Percentiles rank a stretch among this genome's conserved stretches.
These are phyloP conservation scores for Elsinoe arachidis DNA, from an alignment of 2,329 filamentous ascomycete species.

Conservation along the genomic window DNA sequence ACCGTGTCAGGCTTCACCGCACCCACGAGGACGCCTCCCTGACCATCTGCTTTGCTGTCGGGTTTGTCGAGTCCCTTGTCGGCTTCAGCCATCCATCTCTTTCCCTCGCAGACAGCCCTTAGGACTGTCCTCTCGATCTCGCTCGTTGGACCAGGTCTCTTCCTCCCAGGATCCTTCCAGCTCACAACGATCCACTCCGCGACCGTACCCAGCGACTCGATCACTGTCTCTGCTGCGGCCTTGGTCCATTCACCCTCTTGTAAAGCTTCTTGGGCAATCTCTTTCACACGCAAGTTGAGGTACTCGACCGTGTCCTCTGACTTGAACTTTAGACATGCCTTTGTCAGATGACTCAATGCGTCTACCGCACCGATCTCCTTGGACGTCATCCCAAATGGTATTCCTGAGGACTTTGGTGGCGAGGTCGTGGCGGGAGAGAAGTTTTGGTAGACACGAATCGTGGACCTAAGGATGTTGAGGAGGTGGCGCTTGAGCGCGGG, in stretches of 20 bases:
- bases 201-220: background rate
- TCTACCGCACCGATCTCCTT: background rate
- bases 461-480: background rate
- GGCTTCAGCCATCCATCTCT: background rate
- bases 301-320: background rate
- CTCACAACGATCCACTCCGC: background rate
- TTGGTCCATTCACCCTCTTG: background rate
- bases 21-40: background rate
- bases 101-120: background rate
- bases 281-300: background rate
- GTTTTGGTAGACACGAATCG: background rate
- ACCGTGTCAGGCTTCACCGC: background rate
- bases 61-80: background rate
- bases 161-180: background rate
- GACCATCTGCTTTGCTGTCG: background rate
- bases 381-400: background rate
- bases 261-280: background rate
- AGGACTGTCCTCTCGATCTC: background rate
- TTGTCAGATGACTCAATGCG: background rate
- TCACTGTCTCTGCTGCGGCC: background rate
- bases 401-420: background rate
- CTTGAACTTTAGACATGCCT: background rate
- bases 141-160: background rate
- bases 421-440: background rate
- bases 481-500: constrained; percentile 1